phyloP scores from a whole-genome alignment of 192 early-diverging fungal genomes.

The Obelidium mucronatum region DNA sequence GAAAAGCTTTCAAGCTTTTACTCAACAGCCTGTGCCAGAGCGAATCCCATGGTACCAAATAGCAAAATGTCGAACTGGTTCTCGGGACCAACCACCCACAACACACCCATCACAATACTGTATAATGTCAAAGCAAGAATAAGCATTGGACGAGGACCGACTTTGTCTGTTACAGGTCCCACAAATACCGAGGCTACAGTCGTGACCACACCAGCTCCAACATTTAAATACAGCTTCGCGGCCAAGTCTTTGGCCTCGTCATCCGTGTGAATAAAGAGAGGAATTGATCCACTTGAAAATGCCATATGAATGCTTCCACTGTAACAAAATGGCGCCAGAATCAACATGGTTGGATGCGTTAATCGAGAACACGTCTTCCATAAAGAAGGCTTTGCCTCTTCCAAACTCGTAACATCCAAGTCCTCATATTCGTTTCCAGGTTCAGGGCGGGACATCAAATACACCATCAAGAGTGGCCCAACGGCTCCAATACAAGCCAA shows the following conservation, averaged over 20 bases:
- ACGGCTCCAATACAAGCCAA: conserved; percentile 22
- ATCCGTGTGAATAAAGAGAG: conserved; percentile 24
- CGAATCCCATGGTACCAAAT: background rate
- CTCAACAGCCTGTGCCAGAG: background rate
- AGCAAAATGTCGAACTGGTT: conserved; percentile 3
- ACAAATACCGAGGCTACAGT: conserved; percentile 5
- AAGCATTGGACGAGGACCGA: conserved; percentile 15
- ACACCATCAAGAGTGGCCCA: conserved; percentile 14
- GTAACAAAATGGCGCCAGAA: conserved; percentile 15
- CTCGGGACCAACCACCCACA: background rate
- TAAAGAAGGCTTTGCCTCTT: no score
- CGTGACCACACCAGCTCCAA: background rate
- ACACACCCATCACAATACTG: background rate
- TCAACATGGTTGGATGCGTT: conserved; percentile 16
- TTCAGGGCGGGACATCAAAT: conserved; percentile 18
- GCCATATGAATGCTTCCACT: conserved; percentile 13
- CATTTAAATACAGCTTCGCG: conserved; percentile 13
- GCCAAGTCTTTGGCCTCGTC: background rate
- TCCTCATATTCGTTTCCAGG: conserved; percentile 4
- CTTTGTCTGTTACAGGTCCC: background rate
- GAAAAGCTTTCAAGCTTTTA: background rate
- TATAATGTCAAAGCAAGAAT: background rate
- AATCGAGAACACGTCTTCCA: background rate
- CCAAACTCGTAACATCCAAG: background rate
- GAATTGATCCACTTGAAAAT: conserved; percentile 30